Conservation (phyloP, 768 basidiomycete species). For the Arthromyces matolae region DNA sequence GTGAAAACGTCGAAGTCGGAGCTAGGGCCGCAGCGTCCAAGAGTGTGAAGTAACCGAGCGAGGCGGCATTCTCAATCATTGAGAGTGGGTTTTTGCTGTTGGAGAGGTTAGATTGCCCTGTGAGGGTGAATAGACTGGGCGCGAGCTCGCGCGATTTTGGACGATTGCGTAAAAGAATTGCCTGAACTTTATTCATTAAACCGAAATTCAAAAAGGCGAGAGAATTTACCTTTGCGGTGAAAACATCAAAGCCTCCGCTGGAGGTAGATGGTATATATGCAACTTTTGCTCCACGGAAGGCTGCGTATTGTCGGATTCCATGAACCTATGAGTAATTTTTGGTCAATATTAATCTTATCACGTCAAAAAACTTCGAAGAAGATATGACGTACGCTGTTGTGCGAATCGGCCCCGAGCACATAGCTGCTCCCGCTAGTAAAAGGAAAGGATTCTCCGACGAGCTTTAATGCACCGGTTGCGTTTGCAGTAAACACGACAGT, state of each 20-base stretch:
- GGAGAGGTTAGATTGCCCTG: constrained; percentile 80
- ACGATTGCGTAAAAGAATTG: constrained; percentile 47
- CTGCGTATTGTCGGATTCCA: constrained; percentile 73
- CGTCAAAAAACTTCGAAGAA: background rate
- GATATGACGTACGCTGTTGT: constrained; percentile 60
- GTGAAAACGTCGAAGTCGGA: constrained; percentile 64
- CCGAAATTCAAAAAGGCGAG: constrained; percentile 7
- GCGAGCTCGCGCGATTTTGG: constrained; percentile 41
- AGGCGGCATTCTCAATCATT: constrained; percentile 58
- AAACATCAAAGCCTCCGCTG: constrained; percentile 60
- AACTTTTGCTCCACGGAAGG: constrained; percentile 48
- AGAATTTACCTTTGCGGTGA: constrained; percentile 52
- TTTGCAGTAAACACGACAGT: constrained; percentile 82
- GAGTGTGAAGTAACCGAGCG: constrained; percentile 70
- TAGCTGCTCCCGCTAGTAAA: constrained; percentile 56
- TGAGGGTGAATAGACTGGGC: constrained; percentile 68
- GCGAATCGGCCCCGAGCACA: constrained; percentile 73
- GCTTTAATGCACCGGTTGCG: constrained; percentile 73
- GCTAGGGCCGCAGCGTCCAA: constrained; percentile 81
- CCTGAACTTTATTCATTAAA: constrained; percentile 35
- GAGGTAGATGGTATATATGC: constrained; percentile 63
- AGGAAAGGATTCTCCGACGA: constrained; percentile 79
- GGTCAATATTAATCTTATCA: constrained; percentile 1
- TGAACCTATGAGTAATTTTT: constrained; percentile 36
- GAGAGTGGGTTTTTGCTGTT: constrained; percentile 70